Conservation (phyloP, 148 eudicot genomes). For the Cornus suecica region DNA sequence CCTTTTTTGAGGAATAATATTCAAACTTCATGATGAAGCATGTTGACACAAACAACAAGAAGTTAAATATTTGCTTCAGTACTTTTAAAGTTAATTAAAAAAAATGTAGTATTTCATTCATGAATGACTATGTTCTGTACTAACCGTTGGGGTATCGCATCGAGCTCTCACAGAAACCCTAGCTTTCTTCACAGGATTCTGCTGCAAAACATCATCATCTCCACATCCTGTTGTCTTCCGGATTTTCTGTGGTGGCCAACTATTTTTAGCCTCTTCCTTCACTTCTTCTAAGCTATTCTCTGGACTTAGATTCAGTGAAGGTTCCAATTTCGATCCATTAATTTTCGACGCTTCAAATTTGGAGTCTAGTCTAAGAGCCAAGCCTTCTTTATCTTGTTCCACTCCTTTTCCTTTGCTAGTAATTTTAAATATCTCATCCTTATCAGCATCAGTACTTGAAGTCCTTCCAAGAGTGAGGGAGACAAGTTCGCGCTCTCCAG, state of each 20-base stretch:
- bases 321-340: neutral
- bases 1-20: neutral
- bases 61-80: too few relatives aligned
- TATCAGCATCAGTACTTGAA: slow-evolving; percentile 30
- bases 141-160: slow-evolving; percentile 88
- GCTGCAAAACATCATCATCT: slow-evolving; percentile 60
- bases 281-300: slow-evolving; percentile 45
- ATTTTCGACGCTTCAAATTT: slow-evolving; percentile 27
- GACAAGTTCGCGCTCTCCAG: slow-evolving; percentile 40
- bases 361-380: slow-evolving; percentile 54
- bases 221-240: slow-evolving; percentile 33
- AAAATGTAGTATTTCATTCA: neutral
- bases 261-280: slow-evolving; percentile 39
- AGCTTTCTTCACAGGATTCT: slow-evolving; percentile 71
- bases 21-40: neutral
- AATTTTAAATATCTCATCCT: neutral
- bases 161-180: slow-evolving; percentile 87
- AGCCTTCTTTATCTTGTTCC: slow-evolving; percentile 27
- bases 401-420: slow-evolving; percentile 11
- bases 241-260: slow-evolving; percentile 29
- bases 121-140: slow-evolving; percentile 1
- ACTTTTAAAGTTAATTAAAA: too few relatives aligned
- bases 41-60: neutral
- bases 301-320: slow-evolving; percentile 29
- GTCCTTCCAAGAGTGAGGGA: slow-evolving; percentile 73